Percentiles rank a stretch among this genome's conserved stretches.
phyloP scores from a whole-genome alignment of 2,329 filamentous ascomycete genomes.

The Cordyceps cateniannulata region DNA sequence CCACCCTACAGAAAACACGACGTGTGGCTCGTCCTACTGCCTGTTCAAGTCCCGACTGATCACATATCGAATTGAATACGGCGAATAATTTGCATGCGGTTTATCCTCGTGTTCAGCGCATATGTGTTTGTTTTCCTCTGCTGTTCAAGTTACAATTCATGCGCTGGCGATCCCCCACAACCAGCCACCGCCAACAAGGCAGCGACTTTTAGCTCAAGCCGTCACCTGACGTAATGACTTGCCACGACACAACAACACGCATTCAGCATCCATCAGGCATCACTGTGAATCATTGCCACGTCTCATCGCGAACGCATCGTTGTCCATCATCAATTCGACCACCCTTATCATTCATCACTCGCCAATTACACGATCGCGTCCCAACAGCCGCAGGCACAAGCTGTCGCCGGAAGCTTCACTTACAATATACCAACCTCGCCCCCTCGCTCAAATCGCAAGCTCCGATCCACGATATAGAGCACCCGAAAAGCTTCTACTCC shows the following conservation, averaged over 20 bases:
- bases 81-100: too few relatives aligned
- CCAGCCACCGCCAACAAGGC: neutral
- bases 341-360: neutral
- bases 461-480: too few relatives aligned
- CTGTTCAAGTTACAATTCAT: neutral
- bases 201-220: neutral
- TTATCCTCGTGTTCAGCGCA: too few relatives aligned
- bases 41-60: too few relatives aligned
- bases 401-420: too few relatives aligned
- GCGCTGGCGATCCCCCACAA: neutral
- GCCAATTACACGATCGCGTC: neutral
- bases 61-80: too few relatives aligned
- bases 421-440: too few relatives aligned
- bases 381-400: too few relatives aligned
- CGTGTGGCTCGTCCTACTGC: too few relatives aligned
- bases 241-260: constrained; percentile 4
- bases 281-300: neutral
- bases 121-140: neutral
- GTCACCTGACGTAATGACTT: constrained; percentile 13
- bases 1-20: too few relatives aligned
- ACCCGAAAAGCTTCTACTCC: too few relatives aligned
- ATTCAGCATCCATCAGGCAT: constrained; percentile 16
- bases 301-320: neutral
- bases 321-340: neutral
- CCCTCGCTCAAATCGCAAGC: too few relatives aligned